Evolutionary conservation across 768 basidiomycete species (phyloP), one percentile per base, ranked within the genome.

Genomic region (Boletus coccyginus): DNA sequence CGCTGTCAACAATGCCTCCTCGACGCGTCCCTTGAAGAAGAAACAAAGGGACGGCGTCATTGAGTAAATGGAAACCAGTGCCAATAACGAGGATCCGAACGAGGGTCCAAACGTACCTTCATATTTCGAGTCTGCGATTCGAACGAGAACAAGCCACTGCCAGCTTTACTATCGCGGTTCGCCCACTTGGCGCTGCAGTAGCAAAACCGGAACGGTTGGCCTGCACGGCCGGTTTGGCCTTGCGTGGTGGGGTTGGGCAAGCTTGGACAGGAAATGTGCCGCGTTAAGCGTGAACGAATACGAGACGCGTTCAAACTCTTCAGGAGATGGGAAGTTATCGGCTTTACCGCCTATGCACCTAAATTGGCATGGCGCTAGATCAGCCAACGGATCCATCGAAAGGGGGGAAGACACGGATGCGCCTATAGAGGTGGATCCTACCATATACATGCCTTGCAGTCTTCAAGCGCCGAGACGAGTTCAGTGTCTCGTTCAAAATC

Each of bases 311-410:
- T 68, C 67, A 16, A 60, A 66, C 38, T 66, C 65, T 60, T 69
- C 17, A 10, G 65, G 62, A 3, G 62, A 49, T 1, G 62, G 2
- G 29, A 68, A 69, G 12, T 42, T n/a, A 27, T 68, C 60, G 7
- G 62, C 59, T 55, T 57, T 66, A 17, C 67, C 67, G 7, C 67
- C 67, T 6, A 69, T 48, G 29, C 62, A 68, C 67, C 67, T 68
- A 51, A 24, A 43, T 9, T 24, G 5, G 13, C 19, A 13, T 5
- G 9, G 38, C 12, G 5, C 21, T 8, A 11, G 17, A 50, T 62
- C 46, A 66, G 61, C 27, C 12, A 9, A 52, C 21, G 33, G 33
- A 35, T 35, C 33, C 33, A 35, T 35, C 13, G 14, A 27, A 27
- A n/a, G 32, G 24, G n/a, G 12, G 16, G 9, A 31, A 46, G 16